These are phyloP conservation scores for Blastocystis sp. DNA, from an alignment of 352 stramenopile species.

Conservation along the genomic window DNA sequence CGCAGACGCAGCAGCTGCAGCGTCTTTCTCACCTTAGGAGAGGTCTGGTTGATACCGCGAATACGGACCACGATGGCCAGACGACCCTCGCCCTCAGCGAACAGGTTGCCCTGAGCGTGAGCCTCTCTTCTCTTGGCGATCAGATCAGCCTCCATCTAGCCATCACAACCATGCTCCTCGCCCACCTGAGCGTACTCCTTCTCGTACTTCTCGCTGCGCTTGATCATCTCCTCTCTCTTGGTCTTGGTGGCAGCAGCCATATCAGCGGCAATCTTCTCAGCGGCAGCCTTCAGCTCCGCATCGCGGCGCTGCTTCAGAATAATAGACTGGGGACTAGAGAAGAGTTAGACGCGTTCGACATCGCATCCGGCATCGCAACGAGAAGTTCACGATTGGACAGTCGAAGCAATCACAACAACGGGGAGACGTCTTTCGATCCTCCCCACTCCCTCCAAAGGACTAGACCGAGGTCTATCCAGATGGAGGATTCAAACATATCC, in stretches of 20 bases:
- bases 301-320: constrained; percentile 47
- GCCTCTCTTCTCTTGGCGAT: constrained; percentile 83
- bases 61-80: constrained; percentile 92
- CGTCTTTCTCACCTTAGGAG: constrained; percentile 71
- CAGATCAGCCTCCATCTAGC: constrained; percentile 76
- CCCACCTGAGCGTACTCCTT: no score
- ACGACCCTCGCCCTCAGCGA: constrained; percentile 82
- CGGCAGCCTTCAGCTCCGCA: constrained; percentile 43
- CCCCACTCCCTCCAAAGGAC: constrained; percentile 21
- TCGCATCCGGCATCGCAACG: no score
- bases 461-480: constrained; percentile 39
- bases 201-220: no score
- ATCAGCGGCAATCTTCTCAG: no score
- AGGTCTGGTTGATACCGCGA: constrained; percentile 79
- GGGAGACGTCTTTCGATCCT: no score
- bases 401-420: not conserved
- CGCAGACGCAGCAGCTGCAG: constrained; percentile 89
- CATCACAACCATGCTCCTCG: no score
- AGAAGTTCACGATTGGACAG: no score
- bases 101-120: constrained; percentile 87
- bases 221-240: no score
- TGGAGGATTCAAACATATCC: not conserved
- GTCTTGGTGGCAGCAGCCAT: no score
- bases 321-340: constrained; percentile 55
- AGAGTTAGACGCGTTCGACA: no score